Percentiles rank a stretch among this genome's conserved stretches.
Evolutionary conservation across 2,329 filamentous ascomycete species (phyloP).

Genomic region (Esteya vermicola): DNA sequence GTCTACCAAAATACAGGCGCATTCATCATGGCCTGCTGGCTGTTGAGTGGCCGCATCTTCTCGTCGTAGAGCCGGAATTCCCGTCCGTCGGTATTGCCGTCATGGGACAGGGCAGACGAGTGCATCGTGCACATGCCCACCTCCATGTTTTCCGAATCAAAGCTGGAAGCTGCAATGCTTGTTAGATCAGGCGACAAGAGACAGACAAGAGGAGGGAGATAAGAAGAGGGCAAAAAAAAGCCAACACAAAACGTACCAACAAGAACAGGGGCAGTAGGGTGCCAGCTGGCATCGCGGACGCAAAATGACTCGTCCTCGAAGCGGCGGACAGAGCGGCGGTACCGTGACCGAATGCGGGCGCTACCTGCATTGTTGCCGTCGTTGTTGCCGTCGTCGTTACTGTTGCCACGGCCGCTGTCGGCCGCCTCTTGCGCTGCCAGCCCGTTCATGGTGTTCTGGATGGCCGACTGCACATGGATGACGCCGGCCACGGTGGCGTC

Average conservation of each 20-base stretch:
- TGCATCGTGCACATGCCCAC: slow-evolving; percentile 60
- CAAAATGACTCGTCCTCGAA: slow-evolving; percentile 36
- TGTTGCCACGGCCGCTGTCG: neutral
- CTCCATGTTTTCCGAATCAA: slow-evolving; percentile 64
- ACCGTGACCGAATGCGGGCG: neutral
- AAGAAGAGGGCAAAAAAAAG: neutral
- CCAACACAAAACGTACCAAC: slow-evolving; percentile 34
- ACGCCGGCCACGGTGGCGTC: slow-evolving; percentile 65
- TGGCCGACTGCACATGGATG: slow-evolving; percentile 65
- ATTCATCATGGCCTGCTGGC: neutral
- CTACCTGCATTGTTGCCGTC: too few species aligned
- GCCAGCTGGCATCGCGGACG: slow-evolving; percentile 82
- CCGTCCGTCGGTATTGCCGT: slow-evolving; percentile 47
- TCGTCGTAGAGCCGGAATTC: slow-evolving; percentile 49
- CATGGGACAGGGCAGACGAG: slow-evolving; percentile 54
- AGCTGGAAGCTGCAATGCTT: slow-evolving; percentile 50
- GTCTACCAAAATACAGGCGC: neutral
- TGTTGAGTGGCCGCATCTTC: slow-evolving; percentile 29
- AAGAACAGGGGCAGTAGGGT: slow-evolving; percentile 69
- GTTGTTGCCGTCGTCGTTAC: too few species aligned
- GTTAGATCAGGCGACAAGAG: too few species aligned
- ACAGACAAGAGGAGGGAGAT: neutral
- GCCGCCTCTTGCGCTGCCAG: neutral
- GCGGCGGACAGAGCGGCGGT: neutral
- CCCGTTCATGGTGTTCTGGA: slow-evolving; percentile 16